Base-by-base conservation (phyloP, 768 basidiomycete genomes). In the Tylopilus subfusipes region DNA sequence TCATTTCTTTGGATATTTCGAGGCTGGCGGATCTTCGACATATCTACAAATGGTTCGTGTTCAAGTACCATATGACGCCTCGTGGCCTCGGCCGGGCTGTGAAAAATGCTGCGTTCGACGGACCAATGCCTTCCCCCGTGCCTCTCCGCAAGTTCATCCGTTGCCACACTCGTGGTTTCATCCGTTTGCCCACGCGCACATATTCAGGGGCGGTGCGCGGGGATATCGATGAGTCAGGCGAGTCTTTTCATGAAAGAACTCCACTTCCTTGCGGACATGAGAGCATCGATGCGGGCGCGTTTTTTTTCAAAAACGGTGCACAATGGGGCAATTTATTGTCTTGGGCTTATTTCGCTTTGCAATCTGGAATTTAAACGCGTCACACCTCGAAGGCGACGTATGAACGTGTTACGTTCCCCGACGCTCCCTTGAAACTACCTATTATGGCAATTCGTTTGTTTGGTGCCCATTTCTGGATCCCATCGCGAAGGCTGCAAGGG, bases 381-480 rank as follows among this genome's bases (percentile, higher is more conserved):
- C 60, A 66, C 60, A 66, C 60, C 7, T 27, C 64, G 60, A 68
- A 63, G 63, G 51, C 39, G 42, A 59, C 50, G 53, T 42, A 61
- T 64, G 54, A 61, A 48, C 48, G 60, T n/a, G n/a, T 69, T 72
- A 70, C 69, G 69, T 70, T 60, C 61, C 36, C 59, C 58, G 60
- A 54, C 64, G n/a, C 70, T 57, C 59, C 69, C 69, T 70, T 70
- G 70, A 70, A 70, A 70, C 67, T 70, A 50, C 69, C 70, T 57
- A 8, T 63, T 70, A 65, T 57, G 67, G 69, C 55, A 72, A 72
- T 68, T 53, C 68, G 69, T 70, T 70, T 70, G 70, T 70, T 72
- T 52, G 57, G 47, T 72, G 14, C 44, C 69, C 67, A 58, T 70
- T 72, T 70, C 63, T 59, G 69, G 63, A 53, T 42, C 51, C 50